Evolutionary conservation across 768 basidiomycete genomes (phyloP).

Genomic region (Phaeolepiota aurea): DNA sequence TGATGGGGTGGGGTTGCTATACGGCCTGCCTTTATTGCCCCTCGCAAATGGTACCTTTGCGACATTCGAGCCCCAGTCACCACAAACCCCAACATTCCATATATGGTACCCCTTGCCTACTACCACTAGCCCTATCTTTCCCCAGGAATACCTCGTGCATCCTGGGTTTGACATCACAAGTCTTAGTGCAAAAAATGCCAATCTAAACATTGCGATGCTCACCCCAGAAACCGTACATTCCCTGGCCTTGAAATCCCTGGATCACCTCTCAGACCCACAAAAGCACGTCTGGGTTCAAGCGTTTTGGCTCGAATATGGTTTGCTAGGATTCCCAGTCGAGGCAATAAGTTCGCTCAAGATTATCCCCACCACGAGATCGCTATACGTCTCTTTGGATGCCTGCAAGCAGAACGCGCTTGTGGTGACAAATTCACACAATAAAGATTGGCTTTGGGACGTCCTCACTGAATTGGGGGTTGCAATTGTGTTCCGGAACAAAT

Average conservation of each 20-base stretch:
- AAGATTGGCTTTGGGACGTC: neutral
- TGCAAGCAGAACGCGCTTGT: neutral
- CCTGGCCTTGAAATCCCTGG: no score
- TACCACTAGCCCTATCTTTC: neutral
- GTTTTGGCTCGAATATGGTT: neutral
- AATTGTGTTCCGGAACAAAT: neutral
- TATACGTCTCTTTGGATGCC: neutral
- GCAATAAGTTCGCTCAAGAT: neutral
- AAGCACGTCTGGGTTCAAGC: neutral
- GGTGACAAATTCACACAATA: neutral
- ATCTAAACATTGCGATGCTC: no score
- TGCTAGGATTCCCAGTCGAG: neutral
- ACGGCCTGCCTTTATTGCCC: neutral
- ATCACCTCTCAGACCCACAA: neutral
- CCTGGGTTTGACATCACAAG: constrained; percentile 12
- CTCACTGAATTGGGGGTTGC: neutral
- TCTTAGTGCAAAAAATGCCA: no score
- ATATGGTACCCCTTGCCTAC: no score
- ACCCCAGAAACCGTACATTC: no score
- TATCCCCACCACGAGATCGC: neutral
- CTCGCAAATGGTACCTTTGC: neutral
- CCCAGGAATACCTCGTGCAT: constrained; percentile 16
- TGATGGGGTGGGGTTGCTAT: neutral
- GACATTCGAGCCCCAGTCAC: neutral
- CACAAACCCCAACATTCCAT: neutral